Evolutionary conservation across 768 basidiomycete species (phyloP), one percentile per base, ranked within the genome.

Genomic region (Melanogaster broomeanus): DNA sequence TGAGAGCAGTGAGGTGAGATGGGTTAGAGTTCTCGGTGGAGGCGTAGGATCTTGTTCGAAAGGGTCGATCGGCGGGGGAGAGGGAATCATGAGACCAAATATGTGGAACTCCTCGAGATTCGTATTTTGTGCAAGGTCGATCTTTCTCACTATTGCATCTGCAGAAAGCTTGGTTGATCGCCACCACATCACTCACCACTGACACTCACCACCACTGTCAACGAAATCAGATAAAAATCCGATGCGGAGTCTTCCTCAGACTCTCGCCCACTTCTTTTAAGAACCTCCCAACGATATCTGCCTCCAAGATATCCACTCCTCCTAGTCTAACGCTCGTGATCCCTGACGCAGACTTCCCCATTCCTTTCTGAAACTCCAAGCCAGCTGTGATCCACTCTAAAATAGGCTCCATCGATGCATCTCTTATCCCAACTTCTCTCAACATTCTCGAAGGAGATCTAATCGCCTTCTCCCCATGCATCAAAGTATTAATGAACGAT

Each of bases 1-100:
- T 0, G 62, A 57, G 11, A 70, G 59, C 16, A 69, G 63, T 15
- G 24, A 45, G 4, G 67, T 69, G 12, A 69, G 58, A 10, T 59
- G 58, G 28, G 52, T 58, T 3, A 69, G 57, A 44, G 54, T 53
- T 42, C 49, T 49, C 18, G 34, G 54, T 2, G 43, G 55, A 8
- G 54, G 24, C n/a, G 28, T 28, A 19, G 50, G 42, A 6, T 53
- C 56, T 22, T 57, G 50, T 4, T 48, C 61, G n/a, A 60, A 64
- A 25, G 61, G 59, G 45, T 65, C 61, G 18, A 30, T 42, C 2
- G 49, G 64, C 6, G 68, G 62, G 37, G 64, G 67, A 25, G 68
- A 64, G 18, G 64, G 67, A 40, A 70, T 58, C 13, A 69, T 59
- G 10, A 69, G 62, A 6, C 65, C 67, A 49, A 71, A 71, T 24